Percentiles rank a stretch among this genome's conserved stretches.
Conservation (phyloP, 106 monocot species). For the Dendrobium nobile region DNA sequence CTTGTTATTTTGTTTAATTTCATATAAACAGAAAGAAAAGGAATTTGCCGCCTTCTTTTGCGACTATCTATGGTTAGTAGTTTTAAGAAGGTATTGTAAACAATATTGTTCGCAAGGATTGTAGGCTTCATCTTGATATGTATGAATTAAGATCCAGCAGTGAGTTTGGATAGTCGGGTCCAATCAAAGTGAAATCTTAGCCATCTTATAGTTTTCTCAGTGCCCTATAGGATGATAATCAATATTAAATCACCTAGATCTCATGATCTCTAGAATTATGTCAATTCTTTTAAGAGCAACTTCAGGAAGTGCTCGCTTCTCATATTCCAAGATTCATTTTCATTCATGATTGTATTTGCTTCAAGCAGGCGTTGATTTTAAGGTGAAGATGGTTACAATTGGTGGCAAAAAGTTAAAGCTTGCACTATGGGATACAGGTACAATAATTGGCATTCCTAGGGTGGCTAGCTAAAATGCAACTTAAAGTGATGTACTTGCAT, state of each 20-base stretch:
- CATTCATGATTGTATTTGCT: not conserved
- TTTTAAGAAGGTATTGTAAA: not conserved
- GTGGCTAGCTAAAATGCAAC: too few relatives aligned
- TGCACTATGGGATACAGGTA: conserved; percentile 82
- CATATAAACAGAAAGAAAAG: too few relatives aligned
- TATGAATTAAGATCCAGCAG: too few relatives aligned
- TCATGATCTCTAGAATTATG: too few relatives aligned
- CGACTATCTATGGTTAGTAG: not conserved
- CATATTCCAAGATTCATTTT: not conserved
- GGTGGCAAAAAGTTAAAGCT: conserved; percentile 71
- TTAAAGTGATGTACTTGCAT: too few relatives aligned
- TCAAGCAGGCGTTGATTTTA: conserved; percentile 64
- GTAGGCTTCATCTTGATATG: too few relatives aligned
- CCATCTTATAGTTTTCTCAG: too few relatives aligned
- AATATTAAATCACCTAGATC: too few relatives aligned
- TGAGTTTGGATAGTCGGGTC: too few relatives aligned
- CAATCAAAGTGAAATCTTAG: too few relatives aligned
- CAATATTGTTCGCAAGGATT: not conserved
- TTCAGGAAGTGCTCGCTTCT: not conserved
- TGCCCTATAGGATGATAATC: too few relatives aligned
- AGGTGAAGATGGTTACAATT: conserved; percentile 49
- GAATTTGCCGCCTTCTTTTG: not conserved
- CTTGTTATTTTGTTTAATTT: not conserved
- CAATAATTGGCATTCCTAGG: not conserved
- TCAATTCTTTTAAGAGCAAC: too few relatives aligned